phyloP scores from a whole-genome alignment of 2,329 filamentous ascomycete genomes.

The Fusarium udum region DNA sequence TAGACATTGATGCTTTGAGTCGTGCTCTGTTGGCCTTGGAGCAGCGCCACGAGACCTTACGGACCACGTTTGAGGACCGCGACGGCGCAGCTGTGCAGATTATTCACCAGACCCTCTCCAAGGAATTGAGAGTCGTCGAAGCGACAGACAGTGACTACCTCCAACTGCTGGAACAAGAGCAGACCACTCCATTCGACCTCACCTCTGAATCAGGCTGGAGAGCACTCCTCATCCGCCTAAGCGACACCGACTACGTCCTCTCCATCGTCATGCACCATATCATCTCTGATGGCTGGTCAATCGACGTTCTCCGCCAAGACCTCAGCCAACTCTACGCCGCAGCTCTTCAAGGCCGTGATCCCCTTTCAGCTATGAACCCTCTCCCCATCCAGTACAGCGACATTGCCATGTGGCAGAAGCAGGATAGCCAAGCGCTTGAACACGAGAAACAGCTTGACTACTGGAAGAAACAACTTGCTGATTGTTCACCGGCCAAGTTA shows the following conservation, averaged over 20 bases:
- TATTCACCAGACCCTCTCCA: background rate
- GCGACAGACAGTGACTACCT: constrained; percentile 54
- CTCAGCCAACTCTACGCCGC: constrained; percentile 31
- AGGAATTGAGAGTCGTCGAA: constrained; percentile 60
- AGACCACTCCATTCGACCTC: background rate
- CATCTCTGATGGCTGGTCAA: constrained; percentile 44
- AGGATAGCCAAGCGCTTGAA: constrained; percentile 8
- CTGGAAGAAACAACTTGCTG: constrained; percentile 33
- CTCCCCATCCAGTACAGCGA: constrained; percentile 43
- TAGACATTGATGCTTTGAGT: background rate
- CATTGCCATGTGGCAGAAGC: constrained; percentile 40
- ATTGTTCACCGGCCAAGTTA: constrained; percentile 27
- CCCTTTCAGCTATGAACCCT: background rate
- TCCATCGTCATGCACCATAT: constrained; percentile 46
- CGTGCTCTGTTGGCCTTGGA: background rate
- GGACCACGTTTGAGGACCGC: background rate
- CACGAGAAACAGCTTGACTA: constrained; percentile 38
- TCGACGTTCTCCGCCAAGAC: constrained; percentile 36
- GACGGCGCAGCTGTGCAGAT: background rate
- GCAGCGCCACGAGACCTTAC: background rate
- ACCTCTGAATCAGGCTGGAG: background rate
- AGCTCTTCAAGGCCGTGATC: background rate
- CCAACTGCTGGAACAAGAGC: background rate
- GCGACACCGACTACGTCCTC: constrained; percentile 29
- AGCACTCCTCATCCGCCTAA: constrained; percentile 16